A percentile compares a stretch with the other conserved stretches of the same genome.
Evolutionary conservation across 2,329 filamentous ascomycete genomes (phyloP).

Genomic region (Calonectria pauciramosa): DNA sequence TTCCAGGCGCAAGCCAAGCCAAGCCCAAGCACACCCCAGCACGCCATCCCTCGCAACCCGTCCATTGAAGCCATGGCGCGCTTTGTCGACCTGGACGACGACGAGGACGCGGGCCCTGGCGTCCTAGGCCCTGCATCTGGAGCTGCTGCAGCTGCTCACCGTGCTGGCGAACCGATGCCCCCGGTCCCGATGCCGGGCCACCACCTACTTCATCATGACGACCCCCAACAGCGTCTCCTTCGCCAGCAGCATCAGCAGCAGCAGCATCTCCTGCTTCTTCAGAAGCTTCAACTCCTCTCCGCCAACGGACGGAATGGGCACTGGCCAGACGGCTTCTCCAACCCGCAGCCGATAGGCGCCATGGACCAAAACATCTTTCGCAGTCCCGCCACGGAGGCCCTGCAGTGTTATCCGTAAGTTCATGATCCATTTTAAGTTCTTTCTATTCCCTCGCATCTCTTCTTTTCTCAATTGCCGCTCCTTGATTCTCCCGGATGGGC

Average conservation of each 20-base stretch:
- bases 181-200: conserved; percentile 41
- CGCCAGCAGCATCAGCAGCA: conserved; percentile 39
- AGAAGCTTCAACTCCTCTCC: conserved; percentile 43
- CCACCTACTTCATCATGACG: conserved; percentile 39
- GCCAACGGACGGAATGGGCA: conserved; percentile 44
- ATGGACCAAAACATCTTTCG: conserved; percentile 44
- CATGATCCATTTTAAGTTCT: conserved; percentile 1
- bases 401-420: conserved; percentile 47
- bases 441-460: conserved; percentile 20
- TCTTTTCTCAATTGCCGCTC: background rate
- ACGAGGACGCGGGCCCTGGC: conserved; percentile 37
- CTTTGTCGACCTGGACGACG: conserved; percentile 48
- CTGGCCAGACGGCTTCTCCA: conserved; percentile 45
- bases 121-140: conserved; percentile 21
- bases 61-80: conserved; percentile 43
- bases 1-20: conserved; percentile 7
- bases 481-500: background rate
- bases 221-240: conserved; percentile 30
- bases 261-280: conserved; percentile 44
- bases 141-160: conserved; percentile 36
- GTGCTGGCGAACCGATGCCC: conserved; percentile 38
- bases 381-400: conserved; percentile 42
- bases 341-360: conserved; percentile 40
- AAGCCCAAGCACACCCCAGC: background rate
- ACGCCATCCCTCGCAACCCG: conserved; percentile 5